phyloP scores from a whole-genome alignment of 768 basidiomycete genomes.

The Leccinum variicolor region DNA sequence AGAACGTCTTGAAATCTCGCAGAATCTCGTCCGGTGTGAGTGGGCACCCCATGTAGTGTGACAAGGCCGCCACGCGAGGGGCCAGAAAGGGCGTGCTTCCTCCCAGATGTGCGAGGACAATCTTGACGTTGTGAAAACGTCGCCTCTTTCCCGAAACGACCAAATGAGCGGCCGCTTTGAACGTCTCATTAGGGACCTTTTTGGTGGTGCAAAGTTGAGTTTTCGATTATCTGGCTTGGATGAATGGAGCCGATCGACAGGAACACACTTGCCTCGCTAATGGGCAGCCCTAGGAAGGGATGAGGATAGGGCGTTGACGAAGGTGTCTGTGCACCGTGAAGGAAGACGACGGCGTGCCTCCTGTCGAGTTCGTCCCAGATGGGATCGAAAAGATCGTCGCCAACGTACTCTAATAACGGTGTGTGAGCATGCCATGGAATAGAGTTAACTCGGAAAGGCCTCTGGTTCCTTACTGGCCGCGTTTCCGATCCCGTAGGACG shows the following conservation, averaged over 20 bases:
- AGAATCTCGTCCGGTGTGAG: constrained; percentile 65
- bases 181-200: constrained; percentile 79
- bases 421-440: constrained; percentile 3
- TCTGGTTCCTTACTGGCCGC: constrained; percentile 45
- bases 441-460: not conserved
- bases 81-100: constrained; percentile 65
- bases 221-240: not conserved
- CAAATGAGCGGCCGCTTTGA: constrained; percentile 76
- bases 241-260: constrained; percentile 4
- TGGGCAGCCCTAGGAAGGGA: constrained; percentile 60
- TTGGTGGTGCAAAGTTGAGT: constrained; percentile 1
- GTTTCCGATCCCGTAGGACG: constrained; percentile 58
- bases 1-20: constrained; percentile 66
- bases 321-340: constrained; percentile 68
- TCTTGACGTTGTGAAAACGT: constrained; percentile 53
- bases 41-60: constrained; percentile 65
- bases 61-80: constrained; percentile 64
- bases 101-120: constrained; percentile 75
- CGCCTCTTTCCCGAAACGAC: constrained; percentile 71
- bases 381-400: constrained; percentile 57
- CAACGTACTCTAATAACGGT: constrained; percentile 52
- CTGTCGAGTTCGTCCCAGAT: constrained; percentile 70
- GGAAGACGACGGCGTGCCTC: constrained; percentile 59
- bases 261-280: constrained; percentile 50
- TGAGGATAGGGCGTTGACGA: constrained; percentile 65